phyloP scores from a whole-genome alignment of 2,329 filamentous ascomycete species.

The Hypomyces perniciosus region DNA sequence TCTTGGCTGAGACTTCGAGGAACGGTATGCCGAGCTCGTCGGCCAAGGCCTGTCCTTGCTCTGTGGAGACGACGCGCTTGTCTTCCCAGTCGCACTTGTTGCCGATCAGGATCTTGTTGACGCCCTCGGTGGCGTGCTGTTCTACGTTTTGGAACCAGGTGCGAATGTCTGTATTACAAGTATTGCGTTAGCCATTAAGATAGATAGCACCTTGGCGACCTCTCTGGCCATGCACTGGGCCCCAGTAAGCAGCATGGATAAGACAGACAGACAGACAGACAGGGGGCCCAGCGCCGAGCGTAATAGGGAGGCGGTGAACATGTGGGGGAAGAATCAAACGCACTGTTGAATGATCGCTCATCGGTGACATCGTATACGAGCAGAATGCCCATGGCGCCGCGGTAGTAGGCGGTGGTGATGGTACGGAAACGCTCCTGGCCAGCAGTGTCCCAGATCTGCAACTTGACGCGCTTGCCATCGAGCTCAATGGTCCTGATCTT shows the following conservation, averaged over 20 bases:
- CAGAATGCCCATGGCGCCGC: conserved; percentile 96
- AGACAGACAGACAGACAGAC: not conserved
- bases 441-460: conserved; percentile 99
- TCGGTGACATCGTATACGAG: conserved; percentile 98
- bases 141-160: conserved; percentile 99
- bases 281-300: not conserved
- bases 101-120: conserved; percentile 99
- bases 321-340: conserved; percentile 25
- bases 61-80: conserved; percentile 89
- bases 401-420: conserved; percentile 97
- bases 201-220: no score
- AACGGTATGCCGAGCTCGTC: conserved; percentile 97
- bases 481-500: conserved; percentile 99
- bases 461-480: conserved; percentile 96
- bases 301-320: not conserved
- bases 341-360: conserved; percentile 91
- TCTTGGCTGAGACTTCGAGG: conserved; percentile 97
- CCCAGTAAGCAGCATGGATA: not conserved
- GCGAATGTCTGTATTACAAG: conserved; percentile 68
- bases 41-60: conserved; percentile 87
- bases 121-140: conserved; percentile 95
- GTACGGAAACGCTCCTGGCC: conserved; percentile 98
- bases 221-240: not conserved
- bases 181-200: conserved; percentile 1
- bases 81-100: conserved; percentile 99